Percentiles rank a stretch among this genome's conserved stretches.
phyloP scores from a whole-genome alignment of 768 basidiomycete species.

The Tulasnella sp. region DNA sequence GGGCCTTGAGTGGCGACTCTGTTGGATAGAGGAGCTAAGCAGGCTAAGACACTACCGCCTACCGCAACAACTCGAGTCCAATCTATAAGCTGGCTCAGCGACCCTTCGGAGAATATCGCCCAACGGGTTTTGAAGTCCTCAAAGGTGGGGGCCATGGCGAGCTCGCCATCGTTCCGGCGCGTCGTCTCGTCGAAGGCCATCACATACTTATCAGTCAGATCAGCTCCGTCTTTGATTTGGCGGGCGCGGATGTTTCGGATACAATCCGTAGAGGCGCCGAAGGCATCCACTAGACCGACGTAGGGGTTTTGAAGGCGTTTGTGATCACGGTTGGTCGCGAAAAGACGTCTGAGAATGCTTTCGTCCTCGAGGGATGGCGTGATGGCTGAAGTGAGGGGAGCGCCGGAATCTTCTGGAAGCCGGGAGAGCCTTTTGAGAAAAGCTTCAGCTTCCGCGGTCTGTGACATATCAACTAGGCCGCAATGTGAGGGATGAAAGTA shows the following conservation, averaged over 20 bases:
- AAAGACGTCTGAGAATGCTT: conserved; percentile 42
- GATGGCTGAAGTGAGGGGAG: conserved; percentile 36
- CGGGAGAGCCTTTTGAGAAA: conserved; percentile 2
- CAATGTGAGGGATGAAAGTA: too few species aligned
- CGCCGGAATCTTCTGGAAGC: conserved; percentile 16
- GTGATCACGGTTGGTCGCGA: conserved; percentile 41
- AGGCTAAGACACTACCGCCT: conserved; percentile 50
- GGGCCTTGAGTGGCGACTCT: conserved; percentile 33
- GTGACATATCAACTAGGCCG: too few species aligned
- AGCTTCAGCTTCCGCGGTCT: neutral
- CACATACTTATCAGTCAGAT: conserved; percentile 38
- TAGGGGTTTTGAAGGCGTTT: conserved; percentile 36
- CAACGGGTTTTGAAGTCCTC: conserved; percentile 56
- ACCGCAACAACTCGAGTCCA: conserved; percentile 57
- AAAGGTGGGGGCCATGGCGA: conserved; percentile 37
- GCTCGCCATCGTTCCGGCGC: conserved; percentile 40
- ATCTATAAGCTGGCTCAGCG: conserved; percentile 42
- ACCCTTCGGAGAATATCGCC: conserved; percentile 51
- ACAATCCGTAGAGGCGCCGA: conserved; percentile 34
- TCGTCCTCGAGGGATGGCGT: conserved; percentile 48
- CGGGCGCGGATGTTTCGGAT: conserved; percentile 43
- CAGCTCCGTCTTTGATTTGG: conserved; percentile 35
- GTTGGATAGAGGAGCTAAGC: conserved; percentile 41
- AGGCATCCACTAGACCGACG: conserved; percentile 51
- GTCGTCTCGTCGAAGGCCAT: conserved; percentile 39